Percentiles rank a stretch among this genome's conserved stretches.
Conservation (phyloP, 2,329 filamentous ascomycete species). For the Colletotrichum abscissum region DNA sequence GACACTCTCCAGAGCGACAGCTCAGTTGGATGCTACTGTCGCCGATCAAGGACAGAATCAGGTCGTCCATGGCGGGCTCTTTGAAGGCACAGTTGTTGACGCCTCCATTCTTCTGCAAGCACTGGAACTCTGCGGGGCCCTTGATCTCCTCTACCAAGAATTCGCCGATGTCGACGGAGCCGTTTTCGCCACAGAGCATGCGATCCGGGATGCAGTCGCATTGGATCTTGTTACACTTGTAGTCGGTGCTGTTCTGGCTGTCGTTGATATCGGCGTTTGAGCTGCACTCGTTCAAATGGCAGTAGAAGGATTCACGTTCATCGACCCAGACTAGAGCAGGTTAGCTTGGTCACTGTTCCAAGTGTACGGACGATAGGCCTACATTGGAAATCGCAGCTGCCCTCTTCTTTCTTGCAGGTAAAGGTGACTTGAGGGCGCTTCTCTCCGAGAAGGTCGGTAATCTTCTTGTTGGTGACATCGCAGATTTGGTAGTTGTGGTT, state of each 20-base stretch:
- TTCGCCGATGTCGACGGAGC: conserved; percentile 91
- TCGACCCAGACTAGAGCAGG: conserved; percentile 87
- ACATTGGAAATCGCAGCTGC: conserved; percentile 96
- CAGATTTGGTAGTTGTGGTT: conserved; percentile 98
- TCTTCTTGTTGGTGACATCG: conserved; percentile 96
- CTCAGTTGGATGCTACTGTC: conserved; percentile 88
- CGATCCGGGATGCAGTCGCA: conserved; percentile 91
- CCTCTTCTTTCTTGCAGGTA: conserved; percentile 80
- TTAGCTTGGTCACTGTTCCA: background rate
- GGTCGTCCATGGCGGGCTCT: conserved; percentile 90
- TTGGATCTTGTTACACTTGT: conserved; percentile 85
- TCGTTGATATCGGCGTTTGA: conserved; percentile 77
- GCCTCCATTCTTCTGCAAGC: conserved; percentile 73
- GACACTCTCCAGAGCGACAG: conserved; percentile 89
- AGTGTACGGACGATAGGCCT: conserved; percentile 45
- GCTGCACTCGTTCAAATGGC: conserved; percentile 83
- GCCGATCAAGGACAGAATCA: conserved; percentile 90
- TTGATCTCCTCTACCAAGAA: conserved; percentile 86
- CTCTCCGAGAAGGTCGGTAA: conserved; percentile 85
- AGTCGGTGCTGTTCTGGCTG: conserved; percentile 82
- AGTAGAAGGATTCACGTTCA: conserved; percentile 94
- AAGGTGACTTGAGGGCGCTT: conserved; percentile 95
- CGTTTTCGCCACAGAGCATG: conserved; percentile 93
- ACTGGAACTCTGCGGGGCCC: conserved; percentile 88
- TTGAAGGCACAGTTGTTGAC: conserved; percentile 81